Percentiles rank a stretch among this genome's conserved stretches.
Evolutionary conservation across 495 filamentous ascomycete species (phyloP).

Genomic region (Acidiella bohemica): DNA sequence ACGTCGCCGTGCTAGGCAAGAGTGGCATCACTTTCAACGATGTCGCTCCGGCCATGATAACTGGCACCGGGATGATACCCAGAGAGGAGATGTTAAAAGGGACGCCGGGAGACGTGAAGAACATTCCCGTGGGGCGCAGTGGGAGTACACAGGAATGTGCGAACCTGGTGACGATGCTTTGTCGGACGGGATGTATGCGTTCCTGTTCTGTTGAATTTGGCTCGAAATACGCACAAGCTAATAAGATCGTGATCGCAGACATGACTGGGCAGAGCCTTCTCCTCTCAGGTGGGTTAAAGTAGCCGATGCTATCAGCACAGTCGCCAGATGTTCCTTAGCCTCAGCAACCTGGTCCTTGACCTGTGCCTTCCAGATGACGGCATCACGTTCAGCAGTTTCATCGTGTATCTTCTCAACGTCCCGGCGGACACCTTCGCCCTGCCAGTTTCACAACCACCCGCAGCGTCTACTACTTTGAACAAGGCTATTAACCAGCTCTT

Average conservation of each 20-base stretch:
- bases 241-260: conserved; percentile 32
- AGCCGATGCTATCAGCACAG: neutral
- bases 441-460: conserved; percentile 19
- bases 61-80: conserved; percentile 32
- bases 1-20: too few species aligned
- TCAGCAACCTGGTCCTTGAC: conserved; percentile 15
- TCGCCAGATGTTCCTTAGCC: conserved; percentile 5
- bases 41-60: conserved; percentile 63
- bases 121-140: conserved; percentile 49
- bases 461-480: conserved; percentile 17
- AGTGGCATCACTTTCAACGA: conserved; percentile 62
- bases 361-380: conserved; percentile 21
- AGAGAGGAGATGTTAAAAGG: conserved; percentile 18
- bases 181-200: conserved; percentile 49
- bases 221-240: too few species aligned
- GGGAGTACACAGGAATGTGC: conserved; percentile 56
- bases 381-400: conserved; percentile 14
- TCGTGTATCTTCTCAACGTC: conserved; percentile 16
- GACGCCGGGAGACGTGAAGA: conserved; percentile 24
- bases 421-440: conserved; percentile 5
- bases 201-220: too few species aligned
- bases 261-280: conserved; percentile 36
- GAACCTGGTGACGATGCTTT: conserved; percentile 53
- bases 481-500: conserved; percentile 19
- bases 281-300: conserved; percentile 25